phyloP scores from a whole-genome alignment of 805 yeast species.

The Saccharomycopsis fermentans region DNA sequence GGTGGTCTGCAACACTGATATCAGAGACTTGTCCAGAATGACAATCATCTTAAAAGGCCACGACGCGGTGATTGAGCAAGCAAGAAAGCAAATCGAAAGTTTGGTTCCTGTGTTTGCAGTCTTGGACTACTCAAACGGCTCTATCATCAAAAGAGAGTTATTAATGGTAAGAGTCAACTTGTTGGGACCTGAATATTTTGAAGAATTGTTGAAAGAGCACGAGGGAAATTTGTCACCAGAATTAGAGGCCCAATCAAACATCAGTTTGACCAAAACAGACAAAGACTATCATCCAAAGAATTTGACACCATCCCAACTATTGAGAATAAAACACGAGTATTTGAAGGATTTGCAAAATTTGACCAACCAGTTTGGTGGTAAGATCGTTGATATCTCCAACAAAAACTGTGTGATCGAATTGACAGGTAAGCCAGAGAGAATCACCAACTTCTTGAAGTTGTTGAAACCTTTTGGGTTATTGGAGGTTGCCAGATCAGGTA shows the following conservation, averaged over 20 bases:
- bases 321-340: conserved; percentile 89
- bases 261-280: conserved; percentile 25
- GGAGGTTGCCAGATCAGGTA: conserved; percentile 95
- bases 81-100: conserved; percentile 95
- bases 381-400: conserved; percentile 82
- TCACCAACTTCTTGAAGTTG: conserved; percentile 76
- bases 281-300: conserved; percentile 73
- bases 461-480: conserved; percentile 93
- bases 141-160: conserved; percentile 85
- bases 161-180: conserved; percentile 85
- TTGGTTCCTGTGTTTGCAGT: conserved; percentile 98
- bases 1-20: conserved; percentile 95
- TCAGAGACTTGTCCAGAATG: conserved; percentile 91
- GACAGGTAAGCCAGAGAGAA: conserved; percentile 85
- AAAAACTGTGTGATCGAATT: conserved; percentile 91
- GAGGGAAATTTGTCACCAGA: conserved; percentile 21
- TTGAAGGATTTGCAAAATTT: conserved; percentile 74
- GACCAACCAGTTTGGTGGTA: conserved; percentile 85
- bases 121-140: conserved; percentile 82
- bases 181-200: conserved; percentile 96
- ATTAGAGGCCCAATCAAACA: conserved; percentile 24
- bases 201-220: conserved; percentile 84
- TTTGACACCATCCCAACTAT: conserved; percentile 81
- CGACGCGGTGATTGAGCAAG: conserved; percentile 95
- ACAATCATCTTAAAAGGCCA: conserved; percentile 91